Evolutionary conservation across 306 rosid genomes (phyloP), one percentile per base, ranked within the genome.

Genomic region (Potentilla sterilis): DNA sequence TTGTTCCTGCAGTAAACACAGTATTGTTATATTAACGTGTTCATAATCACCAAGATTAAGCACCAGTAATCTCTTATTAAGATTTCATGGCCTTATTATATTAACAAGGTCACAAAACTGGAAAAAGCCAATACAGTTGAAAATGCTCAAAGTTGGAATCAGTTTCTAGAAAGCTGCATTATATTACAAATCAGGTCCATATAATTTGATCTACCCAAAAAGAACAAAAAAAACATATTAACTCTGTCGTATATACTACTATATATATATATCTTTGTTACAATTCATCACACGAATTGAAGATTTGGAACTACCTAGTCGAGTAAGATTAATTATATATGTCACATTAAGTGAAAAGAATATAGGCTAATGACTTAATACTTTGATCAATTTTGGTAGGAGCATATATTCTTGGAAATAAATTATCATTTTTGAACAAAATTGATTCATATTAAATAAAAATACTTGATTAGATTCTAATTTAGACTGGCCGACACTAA

Each of bases 1-100:
- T 81, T 90, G 85, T 51, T 88, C 95, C 97, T 92, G 69, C 2
- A 19, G 5, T 16, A 28, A 28, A 28, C 12, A 49, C 12, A 70
- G 19, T 37, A 63, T 32, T 63, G 43, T 35, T 1, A 63, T 34
- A 35, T 15, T 28, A 28, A 5, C 0, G 4, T 54, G 40, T n/a
- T 55, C 4, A 37, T 24, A 63, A 35, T 35, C 22, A 35, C 11
- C 6, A 35, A 63, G 44, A 65, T 65, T 18, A 35, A 18, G 68
- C 43, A 16, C 21, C 68, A 11, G 10, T 24, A 58, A 22, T 58
- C 37, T 11, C 35, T 19, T 19, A 19, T 3, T 0, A 4, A 24
- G 6, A 58, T 22, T 58, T 58, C 37, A 58, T 58, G n/a, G 41
- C 68, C 68, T 62, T 62, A 13, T 5, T 34, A 5, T 14, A 21